Evolutionary conservation across 441 rosid species (phyloP).

Genomic region (Macaranga tanarius): DNA sequence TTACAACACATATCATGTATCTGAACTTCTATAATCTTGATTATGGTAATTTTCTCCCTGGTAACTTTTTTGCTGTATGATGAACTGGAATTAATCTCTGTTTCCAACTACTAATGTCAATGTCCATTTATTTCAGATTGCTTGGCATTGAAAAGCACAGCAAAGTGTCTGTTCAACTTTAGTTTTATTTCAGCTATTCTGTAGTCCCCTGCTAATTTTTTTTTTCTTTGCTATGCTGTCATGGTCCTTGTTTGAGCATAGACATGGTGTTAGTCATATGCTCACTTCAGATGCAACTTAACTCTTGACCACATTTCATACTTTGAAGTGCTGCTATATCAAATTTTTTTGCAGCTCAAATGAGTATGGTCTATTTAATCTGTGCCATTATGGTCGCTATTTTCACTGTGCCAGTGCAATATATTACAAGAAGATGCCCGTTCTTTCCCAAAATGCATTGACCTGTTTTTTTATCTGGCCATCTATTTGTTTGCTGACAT

Average conservation of each 20-base stretch:
- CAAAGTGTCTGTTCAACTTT: not conserved
- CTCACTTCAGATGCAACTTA: no score
- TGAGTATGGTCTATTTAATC: not conserved
- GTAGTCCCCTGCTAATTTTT: not conserved
- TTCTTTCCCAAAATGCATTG: not conserved
- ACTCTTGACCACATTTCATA: not conserved
- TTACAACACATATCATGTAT: slow-evolving; percentile 83
- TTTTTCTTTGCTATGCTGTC: not conserved
- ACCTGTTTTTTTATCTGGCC: not conserved
- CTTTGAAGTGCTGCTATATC: not conserved
- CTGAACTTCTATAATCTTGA: slow-evolving; percentile 78
- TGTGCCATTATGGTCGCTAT: not conserved
- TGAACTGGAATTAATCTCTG: not conserved
- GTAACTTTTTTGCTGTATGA: not conserved
- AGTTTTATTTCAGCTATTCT: slow-evolving; percentile 4
- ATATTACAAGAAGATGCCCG: not conserved
- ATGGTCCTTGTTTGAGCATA: no score
- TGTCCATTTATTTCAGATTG: not conserved
- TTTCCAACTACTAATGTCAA: not conserved
- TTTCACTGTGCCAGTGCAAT: not conserved
- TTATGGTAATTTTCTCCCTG: slow-evolving; percentile 50
- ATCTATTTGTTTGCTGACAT: not conserved
- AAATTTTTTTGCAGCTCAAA: not conserved
- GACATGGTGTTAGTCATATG: no score
- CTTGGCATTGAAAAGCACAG: not conserved